Base-by-base conservation (phyloP, 805 yeast genomes). In the Saturnispora silvae region DNA sequence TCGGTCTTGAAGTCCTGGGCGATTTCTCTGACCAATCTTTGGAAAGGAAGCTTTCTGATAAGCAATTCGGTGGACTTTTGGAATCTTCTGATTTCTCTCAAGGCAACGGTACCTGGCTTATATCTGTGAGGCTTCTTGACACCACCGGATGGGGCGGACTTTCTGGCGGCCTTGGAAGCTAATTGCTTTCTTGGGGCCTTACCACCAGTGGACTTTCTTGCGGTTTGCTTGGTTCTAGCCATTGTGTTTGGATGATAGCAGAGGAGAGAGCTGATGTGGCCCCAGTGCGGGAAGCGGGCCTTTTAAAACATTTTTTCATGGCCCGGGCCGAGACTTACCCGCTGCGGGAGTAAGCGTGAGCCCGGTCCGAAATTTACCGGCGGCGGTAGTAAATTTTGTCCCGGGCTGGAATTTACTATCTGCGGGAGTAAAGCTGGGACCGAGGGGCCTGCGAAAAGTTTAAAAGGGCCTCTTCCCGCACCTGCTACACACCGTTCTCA, bases 21-120 rank as follows among this genome's bases (percentile, higher is more conserved):
- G 47, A 89, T 84, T 68, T 87, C 96, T 65, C 96, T 75, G 41
- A 87, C 96, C 60, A 87, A 75, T 73, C 96, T 80, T 64, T 89
- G 96, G 81, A 89, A 89, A 43, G 97, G 97, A 53, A 89, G 75
- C 66, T 89, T 89, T 74, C 95, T 82, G 66, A 89, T 84, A 66
- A 89, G 76, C 37, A 89, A 72, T 64, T 87, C 95, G 52, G 97
- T 87, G 43, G 95, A 81, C 63, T 85, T 83, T 71, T 89, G 97
- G 72, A 87, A 89, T 75, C 94, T 81, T 74, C 96, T 81, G 60
- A 92, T 84, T 72, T 89, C 97, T 71, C 95, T 80, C 63, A 85
- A 74, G 46, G 96, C 96, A 57, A 81, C 92, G 59, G 92, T 83
- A 77, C 95, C 95, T 68, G 95, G 94, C 82, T 81, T 81, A 72